Conservation (phyloP, 2,329 filamentous ascomycete genomes). For the Fusarium kyushuense region DNA sequence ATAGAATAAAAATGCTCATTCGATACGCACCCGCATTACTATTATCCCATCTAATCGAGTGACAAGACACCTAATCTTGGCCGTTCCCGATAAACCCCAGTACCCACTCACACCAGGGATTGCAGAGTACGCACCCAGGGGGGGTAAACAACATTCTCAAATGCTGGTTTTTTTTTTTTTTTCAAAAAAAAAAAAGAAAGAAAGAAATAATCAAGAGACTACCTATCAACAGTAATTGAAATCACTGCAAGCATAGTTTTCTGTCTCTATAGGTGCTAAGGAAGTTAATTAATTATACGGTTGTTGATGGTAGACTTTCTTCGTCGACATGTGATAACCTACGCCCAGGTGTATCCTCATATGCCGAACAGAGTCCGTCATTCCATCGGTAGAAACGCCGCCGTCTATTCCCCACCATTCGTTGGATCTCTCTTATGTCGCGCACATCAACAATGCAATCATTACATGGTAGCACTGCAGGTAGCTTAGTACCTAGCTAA, state of each 20-base stretch:
- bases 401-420: conserved; percentile 24
- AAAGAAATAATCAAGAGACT: too few species aligned
- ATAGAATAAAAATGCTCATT: conserved; percentile 30
- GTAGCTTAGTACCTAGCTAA: conserved; percentile 23
- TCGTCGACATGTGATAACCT: background rate
- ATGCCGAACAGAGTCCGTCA: conserved; percentile 4
- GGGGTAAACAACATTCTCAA: too few species aligned
- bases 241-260: too few species aligned
- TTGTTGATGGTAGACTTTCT: background rate
- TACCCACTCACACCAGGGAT: conserved; percentile 25
- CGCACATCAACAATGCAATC: conserved; percentile 19
- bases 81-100: conserved; percentile 44
- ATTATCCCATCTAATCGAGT: conserved; percentile 45
- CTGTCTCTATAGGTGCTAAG: too few species aligned
- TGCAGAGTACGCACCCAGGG: background rate
- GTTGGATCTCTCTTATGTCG: conserved; percentile 21
- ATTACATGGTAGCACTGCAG: background rate
- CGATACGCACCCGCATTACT: conserved; percentile 36
- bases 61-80: conserved; percentile 40
- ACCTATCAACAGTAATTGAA: too few species aligned
- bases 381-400: conserved; percentile 22
- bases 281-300: background rate
- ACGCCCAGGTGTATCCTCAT: conserved; percentile 20
- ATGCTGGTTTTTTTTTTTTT: too few species aligned
- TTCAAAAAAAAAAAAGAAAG: too few species aligned